phyloP scores from a whole-genome alignment of 2,329 filamentous ascomycete genomes.

The Fusarium poae region DNA sequence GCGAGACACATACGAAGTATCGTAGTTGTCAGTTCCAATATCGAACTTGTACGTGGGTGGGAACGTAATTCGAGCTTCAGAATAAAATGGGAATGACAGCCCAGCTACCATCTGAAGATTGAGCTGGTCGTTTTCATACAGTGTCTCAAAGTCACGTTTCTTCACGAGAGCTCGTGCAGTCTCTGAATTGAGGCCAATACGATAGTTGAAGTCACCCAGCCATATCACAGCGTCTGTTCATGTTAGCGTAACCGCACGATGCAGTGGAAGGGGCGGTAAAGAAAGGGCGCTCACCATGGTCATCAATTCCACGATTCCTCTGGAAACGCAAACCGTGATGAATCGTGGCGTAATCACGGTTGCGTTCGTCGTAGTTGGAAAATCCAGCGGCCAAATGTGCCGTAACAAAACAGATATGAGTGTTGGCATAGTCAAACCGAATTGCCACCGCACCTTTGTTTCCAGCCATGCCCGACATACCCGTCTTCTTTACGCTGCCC shows the following conservation, averaged over 20 bases:
- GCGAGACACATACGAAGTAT: slow-evolving; percentile 77
- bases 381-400: slow-evolving; percentile 97
- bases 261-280: not conserved
- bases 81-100: slow-evolving; percentile 89
- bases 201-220: slow-evolving; percentile 98
- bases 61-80: slow-evolving; percentile 88
- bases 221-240: slow-evolving; percentile 80
- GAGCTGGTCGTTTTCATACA: slow-evolving; percentile 95
- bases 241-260: slow-evolving; percentile 28
- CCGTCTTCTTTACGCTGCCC: slow-evolving; percentile 92
- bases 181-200: slow-evolving; percentile 87
- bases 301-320: slow-evolving; percentile 88
- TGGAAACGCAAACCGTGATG: slow-evolving; percentile 90
- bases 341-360: slow-evolving; percentile 92
- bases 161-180: slow-evolving; percentile 80
- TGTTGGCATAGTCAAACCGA: slow-evolving; percentile 93
- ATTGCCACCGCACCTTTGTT: slow-evolving; percentile 99
- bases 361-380: slow-evolving; percentile 95
- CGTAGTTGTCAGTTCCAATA: slow-evolving; percentile 87
- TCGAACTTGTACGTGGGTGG: slow-evolving; percentile 97
- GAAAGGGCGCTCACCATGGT: slow-evolving; percentile 75
- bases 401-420: slow-evolving; percentile 93
- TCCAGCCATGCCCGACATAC: slow-evolving; percentile 95
- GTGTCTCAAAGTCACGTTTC: slow-evolving; percentile 76
- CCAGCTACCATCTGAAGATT: slow-evolving; percentile 98